A percentile compares a stretch with the other conserved stretches of the same genome.
Conservation (phyloP, 345 rosid species). For the Salix suchowensis region DNA sequence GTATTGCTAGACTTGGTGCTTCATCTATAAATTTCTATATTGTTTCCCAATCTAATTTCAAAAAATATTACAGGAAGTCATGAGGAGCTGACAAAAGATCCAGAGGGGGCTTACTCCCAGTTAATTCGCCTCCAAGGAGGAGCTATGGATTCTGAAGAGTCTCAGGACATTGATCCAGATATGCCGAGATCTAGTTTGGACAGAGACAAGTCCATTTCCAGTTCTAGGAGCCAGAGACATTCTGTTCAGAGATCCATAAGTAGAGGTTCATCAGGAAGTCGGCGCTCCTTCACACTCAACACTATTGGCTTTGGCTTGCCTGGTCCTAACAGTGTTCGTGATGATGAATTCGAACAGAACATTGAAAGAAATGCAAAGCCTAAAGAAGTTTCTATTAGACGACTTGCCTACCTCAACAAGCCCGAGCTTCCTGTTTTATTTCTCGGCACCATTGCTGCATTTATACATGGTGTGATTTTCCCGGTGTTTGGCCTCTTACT, state of each 20-base stretch:
- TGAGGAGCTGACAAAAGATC: slow-evolving; percentile 54
- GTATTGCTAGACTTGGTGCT: slow-evolving; percentile 24
- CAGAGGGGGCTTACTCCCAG: slow-evolving; percentile 72
- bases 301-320: slow-evolving; percentile 27
- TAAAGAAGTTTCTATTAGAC: slow-evolving; percentile 46
- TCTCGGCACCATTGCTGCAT: slow-evolving; percentile 58
- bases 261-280: slow-evolving; percentile 40
- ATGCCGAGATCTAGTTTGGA: slow-evolving; percentile 13
- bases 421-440: slow-evolving; percentile 59
- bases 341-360: slow-evolving; percentile 11
- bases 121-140: slow-evolving; percentile 74
- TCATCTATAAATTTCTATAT: neutral
- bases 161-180: slow-evolving; percentile 4
- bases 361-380: slow-evolving; percentile 19
- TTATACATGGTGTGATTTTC: slow-evolving; percentile 53
- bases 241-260: slow-evolving; percentile 36
- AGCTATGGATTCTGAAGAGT: slow-evolving; percentile 31
- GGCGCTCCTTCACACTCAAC: slow-evolving; percentile 34
- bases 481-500: slow-evolving; percentile 74
- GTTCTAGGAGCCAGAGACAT: slow-evolving; percentile 25
- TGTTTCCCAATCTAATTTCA: neutral
- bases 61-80: slow-evolving; percentile 43
- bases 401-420: slow-evolving; percentile 65
- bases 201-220: slow-evolving; percentile 5
- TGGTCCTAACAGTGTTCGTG: slow-evolving; percentile 12